A percentile compares a stretch with the other conserved stretches of the same genome.
phyloP scores from a whole-genome alignment of 2,329 filamentous ascomycete species.

The Aspergillus eucalypticola region DNA sequence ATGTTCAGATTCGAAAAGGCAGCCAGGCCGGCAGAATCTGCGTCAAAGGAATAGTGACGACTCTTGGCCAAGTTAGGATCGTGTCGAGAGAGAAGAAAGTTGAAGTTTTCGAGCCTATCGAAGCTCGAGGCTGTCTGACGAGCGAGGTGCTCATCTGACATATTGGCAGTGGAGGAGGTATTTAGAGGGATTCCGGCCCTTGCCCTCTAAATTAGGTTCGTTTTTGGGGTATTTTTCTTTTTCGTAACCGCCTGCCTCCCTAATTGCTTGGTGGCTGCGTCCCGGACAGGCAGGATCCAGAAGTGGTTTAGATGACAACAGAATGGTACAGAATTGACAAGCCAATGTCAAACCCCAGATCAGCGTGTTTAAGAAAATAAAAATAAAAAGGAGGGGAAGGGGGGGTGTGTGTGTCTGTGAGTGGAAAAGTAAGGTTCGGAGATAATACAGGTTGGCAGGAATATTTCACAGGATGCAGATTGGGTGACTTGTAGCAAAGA shows the following conservation, averaged over 20 bases:
- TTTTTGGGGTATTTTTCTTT: slow-evolving; percentile 16
- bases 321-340: slow-evolving; percentile 9
- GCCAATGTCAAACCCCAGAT: slow-evolving; percentile 24
- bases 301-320: slow-evolving; percentile 21
- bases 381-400: slow-evolving; percentile 8
- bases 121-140: slow-evolving; percentile 29
- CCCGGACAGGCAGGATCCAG: slow-evolving; percentile 17
- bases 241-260: slow-evolving; percentile 11
- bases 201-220: slow-evolving; percentile 16
- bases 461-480: slow-evolving; percentile 17
- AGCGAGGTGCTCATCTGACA: slow-evolving; percentile 37
- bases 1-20: slow-evolving; percentile 36
- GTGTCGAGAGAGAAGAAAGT: slow-evolving; percentile 37
- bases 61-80: slow-evolving; percentile 33
- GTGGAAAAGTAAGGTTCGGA: slow-evolving; percentile 4
- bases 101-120: slow-evolving; percentile 41
- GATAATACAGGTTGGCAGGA: slow-evolving; percentile 17
- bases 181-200: slow-evolving; percentile 17
- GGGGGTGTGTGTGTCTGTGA: slow-evolving; percentile 9
- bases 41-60: slow-evolving; percentile 43
- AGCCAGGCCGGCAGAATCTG: slow-evolving; percentile 34
- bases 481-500: slow-evolving; percentile 23
- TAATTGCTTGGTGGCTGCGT: slow-evolving; percentile 18
- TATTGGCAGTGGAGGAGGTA: slow-evolving; percentile 25
- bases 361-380: slow-evolving; percentile 4